Percentiles rank a stretch among this genome's conserved stretches.
Conservation (phyloP, 192 early-diverging fungal species). For the Podila epicladia region DNA sequence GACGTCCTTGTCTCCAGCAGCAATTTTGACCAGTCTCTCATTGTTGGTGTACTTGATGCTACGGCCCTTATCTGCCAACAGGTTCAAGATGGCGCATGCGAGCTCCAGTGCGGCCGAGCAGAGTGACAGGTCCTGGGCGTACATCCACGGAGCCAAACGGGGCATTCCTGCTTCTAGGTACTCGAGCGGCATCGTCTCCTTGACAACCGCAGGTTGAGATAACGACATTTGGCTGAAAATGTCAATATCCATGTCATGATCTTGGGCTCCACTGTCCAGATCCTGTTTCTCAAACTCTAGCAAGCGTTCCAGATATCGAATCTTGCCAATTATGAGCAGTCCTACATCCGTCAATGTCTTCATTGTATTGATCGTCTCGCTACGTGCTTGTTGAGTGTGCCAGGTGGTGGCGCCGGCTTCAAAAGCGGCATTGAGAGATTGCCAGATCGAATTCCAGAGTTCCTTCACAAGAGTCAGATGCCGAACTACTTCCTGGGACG, state of each 20-base stretch:
- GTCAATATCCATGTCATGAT: slow-evolving; percentile 12
- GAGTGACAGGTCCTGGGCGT: slow-evolving; percentile 30
- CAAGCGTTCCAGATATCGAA: slow-evolving; percentile 40
- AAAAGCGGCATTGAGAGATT: slow-evolving; percentile 33
- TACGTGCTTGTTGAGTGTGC: slow-evolving; percentile 26
- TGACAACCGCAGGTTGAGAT: neutral
- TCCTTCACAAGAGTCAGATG: slow-evolving; percentile 33
- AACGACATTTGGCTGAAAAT: slow-evolving; percentile 11
- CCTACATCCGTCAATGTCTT: slow-evolving; percentile 33
- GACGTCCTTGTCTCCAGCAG: slow-evolving; percentile 16
- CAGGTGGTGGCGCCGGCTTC: slow-evolving; percentile 29
- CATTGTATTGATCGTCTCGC: slow-evolving; percentile 42
- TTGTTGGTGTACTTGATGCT: slow-evolving; percentile 12
- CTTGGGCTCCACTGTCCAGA: slow-evolving; percentile 11
- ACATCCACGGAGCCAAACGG: slow-evolving; percentile 34
- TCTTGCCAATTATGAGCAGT: slow-evolving; percentile 35
- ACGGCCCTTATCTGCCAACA: slow-evolving; percentile 32
- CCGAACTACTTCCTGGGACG: slow-evolving; percentile 29
- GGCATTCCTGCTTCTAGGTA: slow-evolving; percentile 25
- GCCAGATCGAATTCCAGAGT: slow-evolving; percentile 45
- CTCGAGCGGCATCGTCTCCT: slow-evolving; percentile 39
- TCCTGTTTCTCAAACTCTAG: slow-evolving; percentile 44
- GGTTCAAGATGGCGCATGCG: slow-evolving; percentile 28
- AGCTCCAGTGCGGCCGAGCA: slow-evolving; percentile 30
- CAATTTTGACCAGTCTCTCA: slow-evolving; percentile 14